Base-by-base conservation (phyloP, 495 filamentous ascomycete species). In the Niebla homalea region DNA sequence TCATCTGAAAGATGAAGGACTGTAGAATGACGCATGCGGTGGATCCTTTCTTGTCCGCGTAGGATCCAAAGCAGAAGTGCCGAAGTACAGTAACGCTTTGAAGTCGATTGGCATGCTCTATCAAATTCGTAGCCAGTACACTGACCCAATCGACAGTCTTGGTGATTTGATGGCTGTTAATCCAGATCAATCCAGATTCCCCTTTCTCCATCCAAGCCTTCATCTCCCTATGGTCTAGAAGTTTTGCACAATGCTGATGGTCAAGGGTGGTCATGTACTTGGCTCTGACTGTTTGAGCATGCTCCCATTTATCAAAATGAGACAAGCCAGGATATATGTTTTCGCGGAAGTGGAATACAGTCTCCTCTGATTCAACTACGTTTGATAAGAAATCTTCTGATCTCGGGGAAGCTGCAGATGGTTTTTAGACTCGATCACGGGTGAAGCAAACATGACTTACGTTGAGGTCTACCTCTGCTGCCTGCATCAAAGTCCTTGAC, bases 401-500 rank as follows among this genome's bases (percentile, higher is more conserved):
- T 15, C 18, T 41, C 10, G 18, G 21, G 10, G 21, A 6, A 7
- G 39, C 39, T 19, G 39, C 39, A n/a, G 2, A 41, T 15, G 1
- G 16, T 22, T 16, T 7, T 41, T 15, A 22, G 18, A 19, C 7
- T 14, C 16, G 2, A 41, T 18, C 21, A 22, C 11, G 39, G 21
- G 2, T 16, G 7, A 10, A 32, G 2, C 29, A 12, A 32, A 32
- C 19, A 23, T 10, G 1, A 20, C 23, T 32, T 35, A 16, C 43
- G 19, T 23, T 29, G 18, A 20, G 21, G 43, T 46, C 43, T 20
- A 15, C 21, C 23, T 21, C 43, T 32, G 43, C 25, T 41, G 39
- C 16, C n/a, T 16, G 18, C 53, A 11, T 56, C 53, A 37, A 56
- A 52, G 25, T 48, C 44, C 7, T 56, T 48, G n/a, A 56, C 38